Base-by-base conservation (phyloP, 1,139 yeast species). In the Geotrichum klebahnii region DNA sequence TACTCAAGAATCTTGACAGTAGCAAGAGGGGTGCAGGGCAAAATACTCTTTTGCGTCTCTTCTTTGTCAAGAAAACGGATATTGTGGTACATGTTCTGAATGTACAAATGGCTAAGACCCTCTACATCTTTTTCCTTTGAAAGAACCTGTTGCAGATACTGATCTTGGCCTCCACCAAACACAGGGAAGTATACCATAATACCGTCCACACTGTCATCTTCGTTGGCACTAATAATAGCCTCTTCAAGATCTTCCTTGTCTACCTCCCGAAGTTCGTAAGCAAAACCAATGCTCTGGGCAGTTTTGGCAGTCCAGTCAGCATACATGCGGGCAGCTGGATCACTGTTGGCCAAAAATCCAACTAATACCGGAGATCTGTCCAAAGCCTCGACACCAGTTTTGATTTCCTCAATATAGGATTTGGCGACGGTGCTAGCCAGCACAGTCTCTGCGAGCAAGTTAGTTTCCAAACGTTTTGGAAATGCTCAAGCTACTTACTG, bases 181-280 rank as follows among this genome's bases (percentile, higher is more conserved):
- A 92, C 97, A 0, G 98, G 98, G 77, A 90, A 92, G 68, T 92
- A 92, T n/a, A 92, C 92, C 89, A 92, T 89, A 58, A 92, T 92
- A 26, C 98, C 98, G 64, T 88, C 84, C 32, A 92, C 88, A 1
- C 67, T 61, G 50, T 78, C 80, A 61, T 90, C 94, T 29, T 75
- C 74, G 66, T 92, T 92, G 53, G 97, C 97, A 46, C 77, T 80
- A 50, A 89, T 78, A 55, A 92, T 79, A 28, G 81, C 82, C 57
- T 82, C 89, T 67, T 92, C 98, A 55, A 92, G 75, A 35, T 83
- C 85, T 60, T 92, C 95, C 66, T 85, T 87, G 58, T 78, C 80
- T 9, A 84, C 82, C 56, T 76, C 75, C 46, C 88, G 73, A 57
- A 94, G 72, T 64, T 89, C 92, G 65, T 88, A 92, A 29, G 78